Conservation (phyloP, 2,329 filamentous ascomycete species). For the Lasiodiplodia theobromae region DNA sequence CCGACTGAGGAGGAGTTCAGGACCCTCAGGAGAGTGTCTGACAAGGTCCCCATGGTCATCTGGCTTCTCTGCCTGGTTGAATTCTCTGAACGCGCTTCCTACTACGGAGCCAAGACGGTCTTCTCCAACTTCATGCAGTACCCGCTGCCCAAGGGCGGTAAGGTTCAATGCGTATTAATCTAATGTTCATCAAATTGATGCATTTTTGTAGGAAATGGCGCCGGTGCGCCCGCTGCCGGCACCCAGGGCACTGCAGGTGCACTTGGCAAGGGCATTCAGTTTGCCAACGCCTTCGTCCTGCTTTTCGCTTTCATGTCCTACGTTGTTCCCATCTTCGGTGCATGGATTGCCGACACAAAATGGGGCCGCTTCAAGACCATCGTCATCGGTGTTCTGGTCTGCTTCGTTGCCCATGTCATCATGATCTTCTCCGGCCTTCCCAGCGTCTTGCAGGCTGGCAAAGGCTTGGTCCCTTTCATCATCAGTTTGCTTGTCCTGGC, state of each 20-base stretch:
- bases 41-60: constrained; percentile 58
- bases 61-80: constrained; percentile 67
- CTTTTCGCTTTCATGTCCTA: constrained; percentile 67
- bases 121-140: constrained; percentile 70
- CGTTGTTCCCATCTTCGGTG: constrained; percentile 58
- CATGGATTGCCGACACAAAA: constrained; percentile 55
- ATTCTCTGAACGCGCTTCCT: constrained; percentile 67
- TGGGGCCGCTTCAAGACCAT: constrained; percentile 52
- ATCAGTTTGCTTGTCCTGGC: constrained; percentile 50
- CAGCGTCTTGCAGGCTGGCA: constrained; percentile 49
- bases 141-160: constrained; percentile 57
- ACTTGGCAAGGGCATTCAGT: constrained; percentile 63
- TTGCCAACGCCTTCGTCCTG: constrained; percentile 60
- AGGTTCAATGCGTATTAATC: not conserved
- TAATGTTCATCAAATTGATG: not conserved
- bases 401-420: constrained; percentile 46
- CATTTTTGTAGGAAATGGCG: constrained; percentile 23
- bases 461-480: constrained; percentile 48
- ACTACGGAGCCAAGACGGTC: constrained; percentile 63
- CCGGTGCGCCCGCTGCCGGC: constrained; percentile 42
- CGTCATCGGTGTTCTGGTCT: constrained; percentile 48
- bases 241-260: constrained; percentile 59
- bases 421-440: constrained; percentile 47
- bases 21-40: constrained; percentile 59
- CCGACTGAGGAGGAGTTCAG: constrained; percentile 57